Percentiles rank a stretch among this genome's conserved stretches.
These are phyloP conservation scores for Luffa aegyptiaca DNA, from an alignment of 306 rosid species.

Conservation along the genomic window DNA sequence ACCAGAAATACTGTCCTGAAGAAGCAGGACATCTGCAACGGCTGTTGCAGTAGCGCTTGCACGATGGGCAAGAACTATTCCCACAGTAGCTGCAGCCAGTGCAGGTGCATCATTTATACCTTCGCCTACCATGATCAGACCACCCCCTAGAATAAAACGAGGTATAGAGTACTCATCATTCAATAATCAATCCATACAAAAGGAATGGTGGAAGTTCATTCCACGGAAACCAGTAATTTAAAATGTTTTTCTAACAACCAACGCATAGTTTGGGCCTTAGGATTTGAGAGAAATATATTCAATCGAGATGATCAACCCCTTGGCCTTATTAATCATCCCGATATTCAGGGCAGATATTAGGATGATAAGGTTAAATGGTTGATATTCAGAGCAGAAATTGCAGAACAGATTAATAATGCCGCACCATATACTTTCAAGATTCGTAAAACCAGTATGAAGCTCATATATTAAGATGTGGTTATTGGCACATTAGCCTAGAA, in stretches of 20 bases:
- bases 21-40: conserved; percentile 83
- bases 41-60: conserved; percentile 97
- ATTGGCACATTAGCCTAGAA: background rate
- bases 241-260: background rate
- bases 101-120: conserved; percentile 98
- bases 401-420: background rate
- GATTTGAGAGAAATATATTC: background rate
- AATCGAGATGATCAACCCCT: background rate
- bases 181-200: background rate
- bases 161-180: background rate
- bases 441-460: background rate
- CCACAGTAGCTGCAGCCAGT: conserved; percentile 95
- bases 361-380: background rate
- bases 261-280: background rate
- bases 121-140: conserved; percentile 95
- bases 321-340: background rate
- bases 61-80: conserved; percentile 91
- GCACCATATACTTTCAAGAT: background rate
- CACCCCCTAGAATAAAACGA: conserved; percentile 52
- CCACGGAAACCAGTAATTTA: background rate
- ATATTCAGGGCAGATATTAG: background rate
- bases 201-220: background rate
- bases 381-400: background rate
- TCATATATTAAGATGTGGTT: background rate
- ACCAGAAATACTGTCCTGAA: conserved; percentile 72